Base-by-base conservation (phyloP, 768 basidiomycete genomes). In the Pilatotrama ljubarskyi region DNA sequence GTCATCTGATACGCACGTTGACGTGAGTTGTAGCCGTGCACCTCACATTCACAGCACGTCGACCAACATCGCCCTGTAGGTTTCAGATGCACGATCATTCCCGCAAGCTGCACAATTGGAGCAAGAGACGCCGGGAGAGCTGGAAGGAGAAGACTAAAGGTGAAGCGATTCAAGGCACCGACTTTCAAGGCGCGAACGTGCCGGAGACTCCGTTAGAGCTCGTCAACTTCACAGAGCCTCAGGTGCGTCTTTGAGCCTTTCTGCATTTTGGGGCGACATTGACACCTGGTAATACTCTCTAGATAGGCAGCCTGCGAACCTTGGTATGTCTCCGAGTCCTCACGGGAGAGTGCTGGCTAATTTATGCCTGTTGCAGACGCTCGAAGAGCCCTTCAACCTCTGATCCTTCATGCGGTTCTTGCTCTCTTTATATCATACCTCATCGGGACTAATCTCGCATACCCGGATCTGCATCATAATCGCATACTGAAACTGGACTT, bases 251-350 rank as follows among this genome's bases (percentile, higher is more conserved):
- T 35, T 3, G 25, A 24, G 29, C 17, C 15, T 32, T 5, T 9
- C 48, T n/a, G 20, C 26, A 2, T n/a, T 5, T n/a, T 35, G 48
- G 3, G 32, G 17, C n/a, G 29, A 26, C 6, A 49, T 18, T 4
- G 15, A 3, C 9, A 1, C n/a, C 4, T 44, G 32, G 22, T n/a
- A n/a, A n/a, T n/a, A 8, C 8, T 15, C 15, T 18, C 3, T 42
- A 55, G 55, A 7, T 68, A 77, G 11, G 73, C 73, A 20, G 78
- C 69, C 7, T 38, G 61, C 55, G 5, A 75, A 82, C 65, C 79
- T 78, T 56, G 65, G 62, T 25, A 32, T 6, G 55, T 41, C 8
- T 2, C 26, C 15, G 7, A 8, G n/a, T 18, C 13, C 15, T 32
- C 29, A 32, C 5, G 10, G 29, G 29, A 10, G 5, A 32, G 10